These are phyloP conservation scores for Schizophyllum commune DNA, from an alignment of 1,284 basidiomycete genomes.

Conservation along the genomic window DNA sequence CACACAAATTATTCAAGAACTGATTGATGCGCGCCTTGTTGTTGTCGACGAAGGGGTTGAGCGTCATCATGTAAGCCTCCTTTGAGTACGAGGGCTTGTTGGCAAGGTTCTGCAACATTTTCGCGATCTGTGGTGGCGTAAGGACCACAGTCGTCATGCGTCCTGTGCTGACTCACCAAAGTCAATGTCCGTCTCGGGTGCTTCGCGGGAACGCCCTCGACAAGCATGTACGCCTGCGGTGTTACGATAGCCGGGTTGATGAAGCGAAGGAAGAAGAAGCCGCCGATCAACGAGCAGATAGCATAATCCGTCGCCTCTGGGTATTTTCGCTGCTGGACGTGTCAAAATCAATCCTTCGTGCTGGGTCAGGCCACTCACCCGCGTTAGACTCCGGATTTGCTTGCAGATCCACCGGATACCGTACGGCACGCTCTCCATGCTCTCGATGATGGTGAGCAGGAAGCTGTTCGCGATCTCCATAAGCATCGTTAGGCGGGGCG, in stretches of 20 bases:
- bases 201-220: constrained; percentile 95
- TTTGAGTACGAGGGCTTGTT: constrained; percentile 99
- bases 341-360: constrained; percentile 8
- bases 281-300: constrained; percentile 96
- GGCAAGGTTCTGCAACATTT: constrained; percentile 98
- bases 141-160: not conserved
- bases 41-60: constrained; percentile 97
- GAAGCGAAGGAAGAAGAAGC: constrained; percentile 99
- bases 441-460: constrained; percentile 95
- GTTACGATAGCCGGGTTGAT: constrained; percentile 99
- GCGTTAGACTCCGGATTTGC: constrained; percentile 92
- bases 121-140: constrained; percentile 70
- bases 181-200: constrained; percentile 95
- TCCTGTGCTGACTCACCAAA: constrained; percentile 46
- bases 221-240: constrained; percentile 99
- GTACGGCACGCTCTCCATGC: constrained; percentile 95
- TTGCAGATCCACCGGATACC: constrained; percentile 99
- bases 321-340: constrained; percentile 76
- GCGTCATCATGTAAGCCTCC: constrained; percentile 96
- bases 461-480: constrained; percentile 99
- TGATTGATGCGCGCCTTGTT: constrained; percentile 97
- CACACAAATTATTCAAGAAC: constrained; percentile 94
- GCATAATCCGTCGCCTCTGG: constrained; percentile 96
- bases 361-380: constrained; percentile 43
- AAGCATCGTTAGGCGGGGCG: constrained; percentile 92